These are phyloP conservation scores for Veloboletus limbatus DNA, from an alignment of 1,284 basidiomycete species.

Conservation along the genomic window DNA sequence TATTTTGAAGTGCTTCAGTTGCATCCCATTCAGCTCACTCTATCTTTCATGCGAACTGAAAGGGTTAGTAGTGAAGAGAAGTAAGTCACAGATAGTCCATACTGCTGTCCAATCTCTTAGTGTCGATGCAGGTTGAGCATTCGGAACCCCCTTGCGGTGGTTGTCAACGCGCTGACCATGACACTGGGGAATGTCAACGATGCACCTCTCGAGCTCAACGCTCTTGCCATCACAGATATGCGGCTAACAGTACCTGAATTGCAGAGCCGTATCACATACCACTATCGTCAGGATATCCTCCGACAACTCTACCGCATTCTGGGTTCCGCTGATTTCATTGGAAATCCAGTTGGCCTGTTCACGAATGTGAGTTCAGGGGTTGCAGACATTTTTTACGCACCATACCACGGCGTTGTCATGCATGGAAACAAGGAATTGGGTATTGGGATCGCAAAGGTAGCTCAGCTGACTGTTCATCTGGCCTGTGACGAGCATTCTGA, in stretches of 20 bases:
- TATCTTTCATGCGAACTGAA: slow-evolving; percentile 98
- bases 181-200: slow-evolving; percentile 97
- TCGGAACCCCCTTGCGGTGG: slow-evolving; percentile 90
- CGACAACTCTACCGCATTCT: slow-evolving; percentile 95
- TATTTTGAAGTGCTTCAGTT: slow-evolving; percentile 98
- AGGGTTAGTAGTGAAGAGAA: slow-evolving; percentile 91
- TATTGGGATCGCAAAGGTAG: slow-evolving; percentile 92
- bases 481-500: slow-evolving; percentile 11
- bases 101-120: slow-evolving; percentile 6
- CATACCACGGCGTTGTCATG: slow-evolving; percentile 96
- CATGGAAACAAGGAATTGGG: slow-evolving; percentile 96
- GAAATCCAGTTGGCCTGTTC: slow-evolving; percentile 93
- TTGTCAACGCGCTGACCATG: slow-evolving; percentile 96
- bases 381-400: slow-evolving; percentile 98
- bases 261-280: slow-evolving; percentile 82
- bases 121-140: slow-evolving; percentile 61
- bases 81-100: slow-evolving; percentile 44
- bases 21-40: slow-evolving; percentile 88
- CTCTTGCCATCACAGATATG: slow-evolving; percentile 93
- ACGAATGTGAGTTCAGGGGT: slow-evolving; percentile 99
- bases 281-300: slow-evolving; percentile 93
- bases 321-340: slow-evolving; percentile 95
- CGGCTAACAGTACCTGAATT: slow-evolving; percentile 85
- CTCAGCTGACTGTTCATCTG: background rate
- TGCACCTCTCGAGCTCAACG: slow-evolving; percentile 94